Evolutionary conservation across 2,329 filamentous ascomycete species (phyloP).

Genomic region (Ophidiomyces ophidiicola): DNA sequence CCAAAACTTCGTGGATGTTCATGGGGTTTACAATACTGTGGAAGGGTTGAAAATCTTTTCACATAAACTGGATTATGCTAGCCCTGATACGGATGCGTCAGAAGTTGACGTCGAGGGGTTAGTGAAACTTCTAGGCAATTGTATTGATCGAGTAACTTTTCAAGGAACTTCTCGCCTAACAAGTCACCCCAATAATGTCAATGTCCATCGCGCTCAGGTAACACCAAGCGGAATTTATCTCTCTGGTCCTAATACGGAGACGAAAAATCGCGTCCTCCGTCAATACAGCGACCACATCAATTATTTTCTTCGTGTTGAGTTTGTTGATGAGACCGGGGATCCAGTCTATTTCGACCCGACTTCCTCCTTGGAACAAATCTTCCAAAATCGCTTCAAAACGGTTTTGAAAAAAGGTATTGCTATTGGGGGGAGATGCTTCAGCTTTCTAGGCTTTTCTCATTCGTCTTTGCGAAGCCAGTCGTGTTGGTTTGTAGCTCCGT

Average conservation of each 20-base stretch:
- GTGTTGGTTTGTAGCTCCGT: conserved; percentile 48
- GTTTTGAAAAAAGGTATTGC: conserved; percentile 49
- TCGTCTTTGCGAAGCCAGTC: conserved; percentile 62
- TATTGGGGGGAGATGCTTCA: conserved; percentile 51
- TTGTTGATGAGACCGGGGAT: conserved; percentile 61
- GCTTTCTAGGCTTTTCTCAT: conserved; percentile 67
- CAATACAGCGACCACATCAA: conserved; percentile 49
- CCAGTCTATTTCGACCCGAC: conserved; percentile 47
- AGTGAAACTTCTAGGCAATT: conserved; percentile 23
- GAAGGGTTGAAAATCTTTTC: conserved; percentile 45
- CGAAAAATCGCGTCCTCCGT: conserved; percentile 59
- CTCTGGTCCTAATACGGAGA: conserved; percentile 44
- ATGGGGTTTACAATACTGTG: conserved; percentile 18
- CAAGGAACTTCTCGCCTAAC: not conserved
- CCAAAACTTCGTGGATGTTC: conserved; percentile 11
- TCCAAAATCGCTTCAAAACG: conserved; percentile 46
- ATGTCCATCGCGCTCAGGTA: conserved; percentile 45
- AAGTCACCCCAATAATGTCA: conserved; percentile 34
- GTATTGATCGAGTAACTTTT: conserved; percentile 1
- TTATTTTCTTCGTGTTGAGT: conserved; percentile 57
- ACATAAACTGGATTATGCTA: conserved; percentile 43
- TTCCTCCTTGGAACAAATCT: conserved; percentile 40
- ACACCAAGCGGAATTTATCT: conserved; percentile 47
- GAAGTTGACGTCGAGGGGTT: conserved; percentile 34
- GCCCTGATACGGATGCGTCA: conserved; percentile 38